phyloP scores from a whole-genome alignment of 2,329 filamentous ascomycete genomes.

The Stromatinia cepivora region DNA sequence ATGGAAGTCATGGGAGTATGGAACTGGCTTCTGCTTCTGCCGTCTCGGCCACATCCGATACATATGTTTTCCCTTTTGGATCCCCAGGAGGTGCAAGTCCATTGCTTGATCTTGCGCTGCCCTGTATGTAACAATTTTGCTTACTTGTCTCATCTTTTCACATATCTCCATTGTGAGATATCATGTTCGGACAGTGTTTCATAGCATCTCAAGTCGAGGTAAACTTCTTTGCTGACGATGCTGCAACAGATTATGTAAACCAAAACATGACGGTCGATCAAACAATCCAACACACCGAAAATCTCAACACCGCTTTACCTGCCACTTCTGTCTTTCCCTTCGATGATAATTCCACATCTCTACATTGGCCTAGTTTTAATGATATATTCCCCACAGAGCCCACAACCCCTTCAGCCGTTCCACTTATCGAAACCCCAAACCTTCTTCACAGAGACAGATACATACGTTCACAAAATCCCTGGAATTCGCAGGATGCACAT shows the following conservation, averaged over 20 bases:
- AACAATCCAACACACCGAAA: constrained; percentile 16
- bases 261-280: constrained; percentile 17
- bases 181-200: neutral
- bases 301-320: constrained; percentile 14
- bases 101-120: constrained; percentile 30
- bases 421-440: constrained; percentile 19
- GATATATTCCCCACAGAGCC: neutral
- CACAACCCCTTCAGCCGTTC: neutral
- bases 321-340: constrained; percentile 12
- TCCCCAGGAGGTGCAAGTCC: constrained; percentile 23
- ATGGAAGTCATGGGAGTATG: constrained; percentile 34
- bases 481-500: constrained; percentile 32
- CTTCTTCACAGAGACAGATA: constrained; percentile 11
- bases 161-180: neutral
- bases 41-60: constrained; percentile 33
- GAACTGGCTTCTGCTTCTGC: constrained; percentile 30
- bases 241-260: constrained; percentile 15
- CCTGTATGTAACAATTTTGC: constrained; percentile 28
- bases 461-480: constrained; percentile 28
- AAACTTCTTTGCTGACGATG: constrained; percentile 16
- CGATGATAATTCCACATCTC: neutral
- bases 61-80: constrained; percentile 32
- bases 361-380: constrained; percentile 3
- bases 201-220: neutral
- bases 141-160: neutral